Evolutionary conservation across 2,329 filamentous ascomycete species (phyloP).

Genomic region (Penicillium aurantiogriseum): DNA sequence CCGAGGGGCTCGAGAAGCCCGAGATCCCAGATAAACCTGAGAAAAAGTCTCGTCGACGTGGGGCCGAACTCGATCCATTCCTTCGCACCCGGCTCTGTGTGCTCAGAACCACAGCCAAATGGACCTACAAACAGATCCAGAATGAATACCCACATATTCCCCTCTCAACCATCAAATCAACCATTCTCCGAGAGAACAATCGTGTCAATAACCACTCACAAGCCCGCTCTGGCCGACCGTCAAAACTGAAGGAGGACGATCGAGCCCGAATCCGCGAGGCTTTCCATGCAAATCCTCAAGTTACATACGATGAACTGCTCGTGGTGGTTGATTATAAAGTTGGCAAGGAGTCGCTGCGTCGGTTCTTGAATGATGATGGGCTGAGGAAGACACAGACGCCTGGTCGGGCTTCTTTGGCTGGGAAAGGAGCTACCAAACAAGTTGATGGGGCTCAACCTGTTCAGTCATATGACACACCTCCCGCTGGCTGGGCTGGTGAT

Average conservation of each 20-base stretch:
- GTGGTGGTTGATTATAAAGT: constrained; percentile 2
- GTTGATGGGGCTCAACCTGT: neutral
- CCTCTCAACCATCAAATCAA: constrained; percentile 12
- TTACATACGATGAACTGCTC: constrained; percentile 1
- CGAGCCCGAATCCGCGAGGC: neutral
- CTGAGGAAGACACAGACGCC: neutral
- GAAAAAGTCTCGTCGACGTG: constrained; percentile 4
- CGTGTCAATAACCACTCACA: constrained; percentile 1
- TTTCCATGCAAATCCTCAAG: neutral
- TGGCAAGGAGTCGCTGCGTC: constrained; percentile 1
- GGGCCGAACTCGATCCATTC: constrained; percentile 13
- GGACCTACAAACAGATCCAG: constrained; percentile 11
- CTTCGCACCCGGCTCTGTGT: constrained; percentile 11
- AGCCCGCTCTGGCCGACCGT: constrained; percentile 3
- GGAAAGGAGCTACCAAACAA: neutral
- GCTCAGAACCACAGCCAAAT: constrained; percentile 11
- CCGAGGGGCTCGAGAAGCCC: constrained; percentile 2
- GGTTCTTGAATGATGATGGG: neutral
- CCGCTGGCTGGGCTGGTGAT: neutral
- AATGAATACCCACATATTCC: constrained; percentile 10
- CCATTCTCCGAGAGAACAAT: constrained; percentile 2
- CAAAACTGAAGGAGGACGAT: neutral
- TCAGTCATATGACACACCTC: neutral
- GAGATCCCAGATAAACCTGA: neutral
- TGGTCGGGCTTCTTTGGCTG: neutral